Conservation (phyloP, 768 basidiomycete genomes). For the Boletus eberwhitei region DNA sequence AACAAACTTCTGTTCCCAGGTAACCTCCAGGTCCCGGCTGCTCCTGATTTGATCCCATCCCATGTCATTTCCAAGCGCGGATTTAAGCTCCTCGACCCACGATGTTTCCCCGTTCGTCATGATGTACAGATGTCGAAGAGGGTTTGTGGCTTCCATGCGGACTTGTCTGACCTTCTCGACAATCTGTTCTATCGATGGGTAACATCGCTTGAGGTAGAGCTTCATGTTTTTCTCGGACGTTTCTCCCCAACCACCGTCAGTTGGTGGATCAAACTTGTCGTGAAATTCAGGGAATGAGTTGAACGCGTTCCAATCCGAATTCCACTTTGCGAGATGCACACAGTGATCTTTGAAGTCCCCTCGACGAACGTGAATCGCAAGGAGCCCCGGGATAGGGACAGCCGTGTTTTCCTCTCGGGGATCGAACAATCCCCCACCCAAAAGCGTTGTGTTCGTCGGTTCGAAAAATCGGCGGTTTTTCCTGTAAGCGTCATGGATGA, state of each 20-base stretch:
- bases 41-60: constrained; percentile 43
- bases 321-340: constrained; percentile 33
- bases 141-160: constrained; percentile 19
- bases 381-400: constrained; percentile 36
- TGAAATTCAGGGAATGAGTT: constrained; percentile 41
- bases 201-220: constrained; percentile 38
- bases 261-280: constrained; percentile 37
- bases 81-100: constrained; percentile 43
- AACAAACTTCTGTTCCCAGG: constrained; percentile 41
- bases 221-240: constrained; percentile 19
- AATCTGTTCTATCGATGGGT: constrained; percentile 43
- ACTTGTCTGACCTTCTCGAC: constrained; percentile 38
- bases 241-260: constrained; percentile 16
- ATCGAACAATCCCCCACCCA: background rate
- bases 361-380: constrained; percentile 50
- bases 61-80: constrained; percentile 28
- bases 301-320: constrained; percentile 41
- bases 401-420: constrained; percentile 1
- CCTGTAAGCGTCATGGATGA: constrained; percentile 32
- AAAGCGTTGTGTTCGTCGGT: background rate
- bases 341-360: constrained; percentile 52
- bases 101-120: constrained; percentile 43
- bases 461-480: constrained; percentile 31
- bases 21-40: constrained; percentile 42
- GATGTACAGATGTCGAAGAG: constrained; percentile 41